These are phyloP conservation scores for Hirsutella minnesotensis DNA, from an alignment of 2,329 filamentous ascomycete species.

Conservation along the genomic window DNA sequence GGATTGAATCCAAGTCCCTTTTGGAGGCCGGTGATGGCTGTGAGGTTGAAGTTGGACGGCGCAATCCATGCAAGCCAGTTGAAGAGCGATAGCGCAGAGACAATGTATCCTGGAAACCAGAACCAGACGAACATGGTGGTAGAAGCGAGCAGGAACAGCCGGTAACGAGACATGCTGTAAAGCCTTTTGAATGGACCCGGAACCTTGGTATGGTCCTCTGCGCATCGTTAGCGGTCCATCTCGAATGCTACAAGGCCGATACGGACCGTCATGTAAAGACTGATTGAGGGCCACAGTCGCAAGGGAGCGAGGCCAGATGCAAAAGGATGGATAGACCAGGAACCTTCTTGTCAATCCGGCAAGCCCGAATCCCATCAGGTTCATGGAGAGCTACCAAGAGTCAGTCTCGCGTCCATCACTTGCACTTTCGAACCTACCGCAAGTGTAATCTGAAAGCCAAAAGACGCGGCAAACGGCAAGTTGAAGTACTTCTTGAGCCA, in stretches of 20 bases:
- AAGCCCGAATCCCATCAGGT: conserved; percentile 45
- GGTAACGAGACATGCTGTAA: conserved; percentile 30
- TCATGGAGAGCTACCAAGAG: conserved; percentile 26
- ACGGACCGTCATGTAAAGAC: conserved; percentile 31
- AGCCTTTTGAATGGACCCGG: conserved; percentile 17
- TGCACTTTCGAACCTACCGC: conserved; percentile 8
- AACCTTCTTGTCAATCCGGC: conserved; percentile 38
- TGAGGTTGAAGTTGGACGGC: conserved; percentile 25
- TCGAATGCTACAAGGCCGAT: conserved; percentile 5
- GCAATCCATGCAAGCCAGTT: conserved; percentile 43
- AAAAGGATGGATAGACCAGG: conserved; percentile 38
- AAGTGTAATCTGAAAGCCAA: conserved; percentile 32
- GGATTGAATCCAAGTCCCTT: conserved; percentile 28
- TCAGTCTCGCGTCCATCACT: too few relatives aligned
- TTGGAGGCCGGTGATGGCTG: conserved; percentile 22
- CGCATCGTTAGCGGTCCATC: too few relatives aligned
- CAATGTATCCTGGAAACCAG: conserved; percentile 41
- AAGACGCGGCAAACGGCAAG: conserved; percentile 33
- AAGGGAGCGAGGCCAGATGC: conserved; percentile 41
- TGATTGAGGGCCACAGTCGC: conserved; percentile 37
- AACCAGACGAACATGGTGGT: conserved; percentile 39
- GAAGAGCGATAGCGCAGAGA: conserved; percentile 33
- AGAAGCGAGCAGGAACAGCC: conserved; percentile 33
- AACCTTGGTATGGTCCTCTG: conserved; percentile 3
- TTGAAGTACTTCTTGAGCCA: conserved; percentile 36